Percentiles rank a stretch among this genome's conserved stretches.
phyloP scores from a whole-genome alignment of 768 basidiomycete species.

The Lactarius evosmus region DNA sequence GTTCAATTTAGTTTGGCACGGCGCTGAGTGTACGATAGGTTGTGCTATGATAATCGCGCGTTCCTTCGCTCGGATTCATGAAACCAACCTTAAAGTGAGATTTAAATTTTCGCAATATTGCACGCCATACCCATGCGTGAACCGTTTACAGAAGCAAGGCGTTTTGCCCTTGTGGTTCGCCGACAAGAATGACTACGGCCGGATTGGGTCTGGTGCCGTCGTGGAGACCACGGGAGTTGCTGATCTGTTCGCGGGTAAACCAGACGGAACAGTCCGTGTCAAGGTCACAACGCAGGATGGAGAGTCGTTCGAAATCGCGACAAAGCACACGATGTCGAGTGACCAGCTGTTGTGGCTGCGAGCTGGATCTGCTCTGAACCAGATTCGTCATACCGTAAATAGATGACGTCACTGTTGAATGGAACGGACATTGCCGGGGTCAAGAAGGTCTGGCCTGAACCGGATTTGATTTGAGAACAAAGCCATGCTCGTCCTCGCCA shows the following conservation, averaged over 20 bases:
- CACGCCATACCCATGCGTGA: not conserved
- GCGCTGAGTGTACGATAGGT: slow-evolving; percentile 43
- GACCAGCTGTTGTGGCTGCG: slow-evolving; percentile 91
- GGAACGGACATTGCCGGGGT: not conserved
- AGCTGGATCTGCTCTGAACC: slow-evolving; percentile 86
- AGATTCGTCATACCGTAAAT: slow-evolving; percentile 58
- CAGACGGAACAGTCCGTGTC: slow-evolving; percentile 45
- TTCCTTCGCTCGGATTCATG: slow-evolving; percentile 97
- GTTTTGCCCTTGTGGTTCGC: slow-evolving; percentile 93
- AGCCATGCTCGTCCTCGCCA: slow-evolving; percentile 66
- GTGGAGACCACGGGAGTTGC: slow-evolving; percentile 83
- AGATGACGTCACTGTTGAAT: not conserved
- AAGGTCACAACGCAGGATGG: slow-evolving; percentile 67
- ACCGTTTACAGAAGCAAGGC: slow-evolving; percentile 81
- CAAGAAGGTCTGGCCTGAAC: not conserved
- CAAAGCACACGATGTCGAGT: slow-evolving; percentile 83
- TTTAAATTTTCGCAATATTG: not conserved
- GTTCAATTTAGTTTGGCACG: not conserved
- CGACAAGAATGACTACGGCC: slow-evolving; percentile 80
- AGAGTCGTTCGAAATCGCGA: slow-evolving; percentile 60
- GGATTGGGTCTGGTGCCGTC: slow-evolving; percentile 77
- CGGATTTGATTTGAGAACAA: not conserved
- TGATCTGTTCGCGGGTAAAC: slow-evolving; percentile 50
- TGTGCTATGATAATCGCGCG: slow-evolving; percentile 85
- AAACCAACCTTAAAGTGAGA: slow-evolving; percentile 89